A percentile compares a stretch with the other conserved stretches of the same genome.
These are phyloP conservation scores for Bipolaris bicolor DNA, from an alignment of 2,329 filamentous ascomycete genomes.

Conservation along the genomic window DNA sequence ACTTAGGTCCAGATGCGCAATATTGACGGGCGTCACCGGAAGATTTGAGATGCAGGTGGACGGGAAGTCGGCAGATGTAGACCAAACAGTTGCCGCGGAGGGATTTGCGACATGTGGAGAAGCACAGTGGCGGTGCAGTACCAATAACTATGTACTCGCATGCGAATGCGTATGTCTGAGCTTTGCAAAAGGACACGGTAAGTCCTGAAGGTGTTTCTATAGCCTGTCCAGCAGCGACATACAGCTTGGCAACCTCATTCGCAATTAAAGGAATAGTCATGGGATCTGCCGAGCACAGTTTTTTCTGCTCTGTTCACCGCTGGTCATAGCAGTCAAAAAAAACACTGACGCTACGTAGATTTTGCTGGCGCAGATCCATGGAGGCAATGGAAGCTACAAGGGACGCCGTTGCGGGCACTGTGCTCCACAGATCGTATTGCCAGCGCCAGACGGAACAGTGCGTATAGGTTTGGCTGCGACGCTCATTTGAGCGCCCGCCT, in stretches of 20 bases:
- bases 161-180: constrained; percentile 2
- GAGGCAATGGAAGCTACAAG: constrained; percentile 10
- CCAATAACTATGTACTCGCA: background rate
- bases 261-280: background rate
- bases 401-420: constrained; percentile 22
- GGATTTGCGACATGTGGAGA: constrained; percentile 6
- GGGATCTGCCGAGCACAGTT: background rate
- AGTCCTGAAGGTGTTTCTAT: background rate
- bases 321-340: constrained; percentile 2
- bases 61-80: constrained; percentile 6
- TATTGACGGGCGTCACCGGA: constrained; percentile 8
- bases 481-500: constrained; percentile 13
- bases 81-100: constrained; percentile 8
- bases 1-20: constrained; percentile 13
- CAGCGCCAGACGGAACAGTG: constrained; percentile 15
- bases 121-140: constrained; percentile 13
- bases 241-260: background rate
- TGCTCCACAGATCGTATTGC: constrained; percentile 25
- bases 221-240: background rate
- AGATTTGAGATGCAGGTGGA: constrained; percentile 7
- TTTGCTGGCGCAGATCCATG: constrained; percentile 11
- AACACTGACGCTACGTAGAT: constrained; percentile 1
- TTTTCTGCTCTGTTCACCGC: constrained; percentile 5
- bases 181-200: background rate
- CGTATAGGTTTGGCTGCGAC: constrained; percentile 17